phyloP scores from a whole-genome alignment of 192 early-diverging fungal species.

The Haplosporangium gracile region DNA sequence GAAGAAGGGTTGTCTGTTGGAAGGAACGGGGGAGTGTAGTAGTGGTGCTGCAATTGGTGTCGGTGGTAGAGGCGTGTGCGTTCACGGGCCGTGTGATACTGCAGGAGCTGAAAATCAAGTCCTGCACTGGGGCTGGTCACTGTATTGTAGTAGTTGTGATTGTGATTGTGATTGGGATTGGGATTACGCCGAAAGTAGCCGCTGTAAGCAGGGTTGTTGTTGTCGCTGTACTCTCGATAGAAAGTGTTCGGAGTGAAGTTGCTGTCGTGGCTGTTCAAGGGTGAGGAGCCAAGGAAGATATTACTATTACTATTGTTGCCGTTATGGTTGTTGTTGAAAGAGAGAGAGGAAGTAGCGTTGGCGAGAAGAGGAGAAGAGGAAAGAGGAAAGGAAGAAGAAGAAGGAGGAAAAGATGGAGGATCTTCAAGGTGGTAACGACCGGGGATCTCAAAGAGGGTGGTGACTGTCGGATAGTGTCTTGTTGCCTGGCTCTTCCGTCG shows the following conservation, averaged over 20 bases:
- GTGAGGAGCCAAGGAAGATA: neutral
- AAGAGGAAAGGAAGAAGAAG: conserved; percentile 13
- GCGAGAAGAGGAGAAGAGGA: neutral
- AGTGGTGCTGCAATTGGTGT: neutral
- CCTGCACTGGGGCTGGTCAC: neutral
- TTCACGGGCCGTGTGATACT: conserved; percentile 15
- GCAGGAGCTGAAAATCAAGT: conserved; percentile 11
- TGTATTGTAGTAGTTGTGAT: conserved; percentile 9
- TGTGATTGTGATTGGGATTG: neutral
- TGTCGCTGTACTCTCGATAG: neutral
- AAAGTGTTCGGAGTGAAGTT: neutral
- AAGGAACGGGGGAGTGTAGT: neutral
- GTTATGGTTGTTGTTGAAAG: neutral
- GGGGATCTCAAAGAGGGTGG: conserved; percentile 1
- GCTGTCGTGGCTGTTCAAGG: neutral
- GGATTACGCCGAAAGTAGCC: conserved; percentile 13
- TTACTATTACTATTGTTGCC: neutral
- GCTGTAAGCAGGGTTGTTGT: neutral
- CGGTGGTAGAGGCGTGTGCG: conserved; percentile 22
- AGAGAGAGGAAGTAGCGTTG: neutral
- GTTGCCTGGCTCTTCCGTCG: conserved; percentile 15
- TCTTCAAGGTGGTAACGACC: neutral
- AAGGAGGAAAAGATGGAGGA: neutral
- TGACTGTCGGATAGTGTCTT: neutral
- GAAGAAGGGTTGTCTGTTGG: neutral